Percentiles rank a stretch among this genome's conserved stretches.
phyloP scores from a whole-genome alignment of 1,139 yeast genomes.

The Waltiozyma sp. region DNA sequence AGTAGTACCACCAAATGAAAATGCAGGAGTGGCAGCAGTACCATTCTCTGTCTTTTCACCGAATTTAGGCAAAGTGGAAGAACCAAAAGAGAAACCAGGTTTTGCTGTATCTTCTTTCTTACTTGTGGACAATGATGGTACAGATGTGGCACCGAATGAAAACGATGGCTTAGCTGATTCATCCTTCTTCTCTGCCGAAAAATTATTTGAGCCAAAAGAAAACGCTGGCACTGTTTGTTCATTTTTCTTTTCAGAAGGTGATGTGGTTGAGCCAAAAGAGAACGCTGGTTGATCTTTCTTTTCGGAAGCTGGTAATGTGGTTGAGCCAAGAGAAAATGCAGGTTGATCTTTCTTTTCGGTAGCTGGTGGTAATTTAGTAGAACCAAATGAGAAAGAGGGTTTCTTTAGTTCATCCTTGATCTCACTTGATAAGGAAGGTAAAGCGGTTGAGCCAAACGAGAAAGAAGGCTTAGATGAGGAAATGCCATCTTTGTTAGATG shows the following conservation, averaged over 20 bases:
- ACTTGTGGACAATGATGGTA: no score
- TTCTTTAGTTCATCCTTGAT: not conserved
- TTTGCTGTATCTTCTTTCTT: not conserved
- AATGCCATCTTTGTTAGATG: not conserved
- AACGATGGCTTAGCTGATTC: not conserved
- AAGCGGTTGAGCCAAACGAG: no score
- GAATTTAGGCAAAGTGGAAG: not conserved
- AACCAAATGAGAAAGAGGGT: constrained; percentile 2
- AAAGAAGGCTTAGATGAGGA: not conserved
- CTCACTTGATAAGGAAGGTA: no score
- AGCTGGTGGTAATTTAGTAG: not conserved
- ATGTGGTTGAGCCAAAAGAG: not conserved
- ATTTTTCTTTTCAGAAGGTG: not conserved
- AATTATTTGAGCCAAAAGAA: not conserved
- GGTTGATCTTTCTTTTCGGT: constrained; percentile 1
- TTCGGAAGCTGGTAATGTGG: not conserved
- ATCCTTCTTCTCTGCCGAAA: not conserved
- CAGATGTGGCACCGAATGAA: not conserved
- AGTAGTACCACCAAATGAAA: not conserved
- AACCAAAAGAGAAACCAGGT: not conserved
- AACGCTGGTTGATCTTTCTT: not conserved
- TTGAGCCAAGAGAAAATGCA: constrained; percentile 1
- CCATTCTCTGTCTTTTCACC: not conserved
- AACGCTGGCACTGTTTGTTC: not conserved
- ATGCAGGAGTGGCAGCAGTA: not conserved